These are phyloP conservation scores for Aspergillus vadensis DNA, from an alignment of 2,329 filamentous ascomycete species.

Conservation along the genomic window DNA sequence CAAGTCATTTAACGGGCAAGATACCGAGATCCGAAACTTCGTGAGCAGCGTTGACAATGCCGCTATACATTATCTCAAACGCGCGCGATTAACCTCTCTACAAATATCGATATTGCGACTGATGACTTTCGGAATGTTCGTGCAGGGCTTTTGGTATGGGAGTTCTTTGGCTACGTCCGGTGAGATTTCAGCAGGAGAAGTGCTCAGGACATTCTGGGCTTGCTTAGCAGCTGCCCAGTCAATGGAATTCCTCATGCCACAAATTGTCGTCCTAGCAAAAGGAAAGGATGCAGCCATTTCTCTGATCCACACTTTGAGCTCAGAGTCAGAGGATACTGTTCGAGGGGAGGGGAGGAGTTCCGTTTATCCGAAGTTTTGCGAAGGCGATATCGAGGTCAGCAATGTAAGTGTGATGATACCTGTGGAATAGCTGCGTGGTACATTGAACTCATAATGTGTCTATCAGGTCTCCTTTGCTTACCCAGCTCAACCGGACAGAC, in stretches of 20 bases:
- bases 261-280: slow-evolving; percentile 76
- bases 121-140: slow-evolving; percentile 76
- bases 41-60: slow-evolving; percentile 58
- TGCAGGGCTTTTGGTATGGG: slow-evolving; percentile 89
- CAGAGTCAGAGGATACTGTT: slow-evolving; percentile 24
- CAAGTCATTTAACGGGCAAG: slow-evolving; percentile 79
- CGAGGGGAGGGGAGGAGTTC: slow-evolving; percentile 33
- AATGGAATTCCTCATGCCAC: slow-evolving; percentile 72
- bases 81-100: slow-evolving; percentile 67
- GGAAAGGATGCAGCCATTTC: slow-evolving; percentile 72
- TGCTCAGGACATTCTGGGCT: slow-evolving; percentile 84
- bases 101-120: slow-evolving; percentile 75
- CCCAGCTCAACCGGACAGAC: slow-evolving; percentile 65
- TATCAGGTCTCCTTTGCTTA: slow-evolving; percentile 78
- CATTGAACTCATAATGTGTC: slow-evolving; percentile 17
- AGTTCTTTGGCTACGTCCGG: slow-evolving; percentile 66
- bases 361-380: slow-evolving; percentile 48
- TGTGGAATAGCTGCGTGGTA: background rate
- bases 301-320: slow-evolving; percentile 54
- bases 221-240: slow-evolving; percentile 75
- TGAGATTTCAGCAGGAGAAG: slow-evolving; percentile 61
- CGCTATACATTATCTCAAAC: slow-evolving; percentile 64
- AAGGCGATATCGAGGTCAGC: slow-evolving; percentile 69
- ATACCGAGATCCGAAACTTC: slow-evolving; percentile 70
- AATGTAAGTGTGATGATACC: slow-evolving; percentile 52